Evolutionary conservation across 495 filamentous ascomycete genomes (phyloP).

Genomic region (Aspergillus carlsbadensis): DNA sequence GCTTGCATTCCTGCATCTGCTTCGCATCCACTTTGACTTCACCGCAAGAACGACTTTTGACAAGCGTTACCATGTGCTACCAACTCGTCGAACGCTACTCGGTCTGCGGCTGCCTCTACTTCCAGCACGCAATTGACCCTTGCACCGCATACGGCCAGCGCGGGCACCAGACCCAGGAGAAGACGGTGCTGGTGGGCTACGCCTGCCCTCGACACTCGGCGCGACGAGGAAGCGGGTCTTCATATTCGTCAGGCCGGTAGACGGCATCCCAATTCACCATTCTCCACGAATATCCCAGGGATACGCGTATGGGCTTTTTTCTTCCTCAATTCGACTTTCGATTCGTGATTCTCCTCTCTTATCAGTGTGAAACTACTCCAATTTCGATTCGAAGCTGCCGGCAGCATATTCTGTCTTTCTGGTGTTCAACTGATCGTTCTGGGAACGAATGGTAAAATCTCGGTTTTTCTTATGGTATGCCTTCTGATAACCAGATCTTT

Average conservation of each 20-base stretch:
- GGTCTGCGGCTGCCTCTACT: slow-evolving; percentile 79
- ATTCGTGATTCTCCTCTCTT: no score
- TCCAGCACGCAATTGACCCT: slow-evolving; percentile 73
- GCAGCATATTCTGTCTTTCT: no score
- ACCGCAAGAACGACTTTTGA: background rate
- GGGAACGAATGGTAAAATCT: no score
- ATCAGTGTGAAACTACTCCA: no score
- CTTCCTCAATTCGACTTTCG: no score
- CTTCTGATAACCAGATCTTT: no score
- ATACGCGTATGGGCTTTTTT: no score
- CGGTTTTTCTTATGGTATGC: no score
- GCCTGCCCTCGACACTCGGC: slow-evolving; percentile 64
- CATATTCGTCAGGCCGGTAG: background rate
- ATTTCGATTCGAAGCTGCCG: no score
- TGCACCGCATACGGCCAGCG: slow-evolving; percentile 68
- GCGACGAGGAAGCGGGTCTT: slow-evolving; percentile 2
- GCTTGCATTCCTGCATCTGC: background rate
- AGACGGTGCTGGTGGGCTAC: slow-evolving; percentile 77
- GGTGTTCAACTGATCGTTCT: no score
- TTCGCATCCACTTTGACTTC: background rate
- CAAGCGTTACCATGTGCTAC: slow-evolving; percentile 60
- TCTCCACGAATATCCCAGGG: no score
- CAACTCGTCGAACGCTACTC: slow-evolving; percentile 73
- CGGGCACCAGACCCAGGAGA: slow-evolving; percentile 70
- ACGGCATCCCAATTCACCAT: no score